Conservation (phyloP, 2,329 filamentous ascomycete species). For the Verruconis gallopava region DNA sequence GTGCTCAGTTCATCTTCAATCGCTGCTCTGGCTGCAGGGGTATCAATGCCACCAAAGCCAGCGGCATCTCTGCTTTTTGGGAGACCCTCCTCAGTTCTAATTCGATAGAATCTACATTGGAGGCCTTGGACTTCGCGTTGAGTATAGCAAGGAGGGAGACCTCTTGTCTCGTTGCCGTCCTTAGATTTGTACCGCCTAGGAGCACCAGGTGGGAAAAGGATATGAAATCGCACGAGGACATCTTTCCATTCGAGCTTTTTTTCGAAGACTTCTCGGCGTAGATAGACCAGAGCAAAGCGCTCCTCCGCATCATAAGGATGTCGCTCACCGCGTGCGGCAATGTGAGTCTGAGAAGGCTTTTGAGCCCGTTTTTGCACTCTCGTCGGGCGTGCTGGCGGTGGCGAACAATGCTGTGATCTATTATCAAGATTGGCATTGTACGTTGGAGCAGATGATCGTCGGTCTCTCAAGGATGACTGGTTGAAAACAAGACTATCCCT, state of each 20-base stretch:
- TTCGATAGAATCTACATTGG: conserved; percentile 10
- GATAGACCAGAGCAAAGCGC: conserved; percentile 8
- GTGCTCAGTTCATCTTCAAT: neutral
- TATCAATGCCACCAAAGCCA: neutral
- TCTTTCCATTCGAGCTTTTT: conserved; percentile 4
- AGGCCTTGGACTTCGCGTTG: conserved; percentile 6
- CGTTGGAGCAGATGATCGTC: too few relatives aligned
- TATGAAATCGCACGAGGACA: conserved; percentile 3
- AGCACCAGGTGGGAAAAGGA: conserved; percentile 4
- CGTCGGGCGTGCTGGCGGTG: too few relatives aligned
- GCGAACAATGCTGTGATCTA: too few relatives aligned
- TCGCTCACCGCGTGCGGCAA: neutral
- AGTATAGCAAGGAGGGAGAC: conserved; percentile 4
- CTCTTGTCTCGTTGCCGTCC: neutral
- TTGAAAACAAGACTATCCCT: too few relatives aligned
- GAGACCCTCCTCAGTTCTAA: conserved; percentile 4
- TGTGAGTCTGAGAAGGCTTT: neutral
- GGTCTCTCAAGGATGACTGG: too few relatives aligned
- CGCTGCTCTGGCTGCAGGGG: neutral
- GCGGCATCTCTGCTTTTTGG: neutral
- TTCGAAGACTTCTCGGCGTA: neutral
- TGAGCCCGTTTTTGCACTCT: conserved; percentile 3
- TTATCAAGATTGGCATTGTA: too few relatives aligned
- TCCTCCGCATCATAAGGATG: conserved; percentile 8
- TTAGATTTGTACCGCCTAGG: conserved; percentile 1